Conservation (phyloP, 2,329 filamentous ascomycete genomes). For the Aspergillus neotritici region DNA sequence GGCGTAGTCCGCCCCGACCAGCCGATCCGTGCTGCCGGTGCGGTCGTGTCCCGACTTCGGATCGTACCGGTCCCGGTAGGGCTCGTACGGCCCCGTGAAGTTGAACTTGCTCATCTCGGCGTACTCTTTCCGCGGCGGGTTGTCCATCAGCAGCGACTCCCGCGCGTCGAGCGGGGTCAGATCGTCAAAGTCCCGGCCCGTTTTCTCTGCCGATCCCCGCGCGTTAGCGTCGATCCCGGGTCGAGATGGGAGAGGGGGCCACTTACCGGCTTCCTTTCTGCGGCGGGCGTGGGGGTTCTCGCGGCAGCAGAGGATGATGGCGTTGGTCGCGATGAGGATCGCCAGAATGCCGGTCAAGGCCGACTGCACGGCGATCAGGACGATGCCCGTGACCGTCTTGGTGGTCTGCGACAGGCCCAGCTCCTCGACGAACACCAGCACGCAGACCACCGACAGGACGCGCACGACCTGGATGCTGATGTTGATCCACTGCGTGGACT, state of each 20-base stretch:
- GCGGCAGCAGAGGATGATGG: conserved; percentile 72
- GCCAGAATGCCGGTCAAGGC: conserved; percentile 75
- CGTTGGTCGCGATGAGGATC: conserved; percentile 83
- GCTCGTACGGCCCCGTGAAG: conserved; percentile 35
- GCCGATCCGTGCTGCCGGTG: conserved; percentile 30
- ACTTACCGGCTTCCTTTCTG: conserved; percentile 83
- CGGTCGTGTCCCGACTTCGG: conserved; percentile 20
- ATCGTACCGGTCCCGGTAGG: conserved; percentile 32
- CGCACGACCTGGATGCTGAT: conserved; percentile 85
- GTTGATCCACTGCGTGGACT: conserved; percentile 87
- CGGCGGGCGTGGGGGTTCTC: conserved; percentile 86
- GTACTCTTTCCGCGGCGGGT: conserved; percentile 36
- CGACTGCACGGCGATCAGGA: conserved; percentile 85
- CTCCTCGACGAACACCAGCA: conserved; percentile 90
- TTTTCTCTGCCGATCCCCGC: conserved; percentile 57
- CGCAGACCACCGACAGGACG: conserved; percentile 79
- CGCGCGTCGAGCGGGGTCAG: conserved; percentile 82
- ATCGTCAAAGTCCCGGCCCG: conserved; percentile 68
- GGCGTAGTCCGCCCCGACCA: conserved; percentile 27
- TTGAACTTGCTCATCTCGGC: conserved; percentile 39
- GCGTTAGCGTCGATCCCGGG: conserved; percentile 17
- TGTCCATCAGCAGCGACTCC: conserved; percentile 61
- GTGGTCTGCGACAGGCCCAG: conserved; percentile 85
- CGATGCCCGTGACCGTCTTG: conserved; percentile 89
- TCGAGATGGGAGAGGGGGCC: neutral